Evolutionary conservation across 2,329 filamentous ascomycete species (phyloP).

Genomic region (Colletotrichum brevisporum): DNA sequence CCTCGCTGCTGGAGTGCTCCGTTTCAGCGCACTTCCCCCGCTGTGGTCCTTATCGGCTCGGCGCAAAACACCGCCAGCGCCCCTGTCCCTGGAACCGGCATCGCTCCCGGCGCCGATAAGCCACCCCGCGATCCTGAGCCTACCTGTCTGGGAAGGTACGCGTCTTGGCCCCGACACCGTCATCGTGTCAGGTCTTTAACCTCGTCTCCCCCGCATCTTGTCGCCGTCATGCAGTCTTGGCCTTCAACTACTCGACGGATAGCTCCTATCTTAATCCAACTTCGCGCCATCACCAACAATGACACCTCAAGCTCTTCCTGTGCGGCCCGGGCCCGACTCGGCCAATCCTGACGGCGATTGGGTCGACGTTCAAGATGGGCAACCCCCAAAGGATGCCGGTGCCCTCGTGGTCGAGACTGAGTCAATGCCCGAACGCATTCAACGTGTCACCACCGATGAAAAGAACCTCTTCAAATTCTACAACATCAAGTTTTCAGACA

Average conservation of each 20-base stretch:
- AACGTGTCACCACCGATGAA: slow-evolving; percentile 60
- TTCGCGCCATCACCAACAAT: not conserved
- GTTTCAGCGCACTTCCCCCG: slow-evolving; percentile 17
- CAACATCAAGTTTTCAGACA: slow-evolving; percentile 60
- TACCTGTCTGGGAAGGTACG: too few relatives aligned
- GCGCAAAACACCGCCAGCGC: not conserved
- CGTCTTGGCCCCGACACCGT: not conserved
- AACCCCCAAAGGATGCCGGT: not conserved
- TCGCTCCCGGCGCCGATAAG: slow-evolving; percentile 33
- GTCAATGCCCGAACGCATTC: slow-evolving; percentile 57
- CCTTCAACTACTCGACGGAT: too few relatives aligned
- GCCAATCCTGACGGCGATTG: slow-evolving; percentile 15
- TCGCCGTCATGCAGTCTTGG: not conserved
- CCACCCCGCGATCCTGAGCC: slow-evolving; percentile 15
- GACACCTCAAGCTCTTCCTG: slow-evolving; percentile 1
- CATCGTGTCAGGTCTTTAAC: slow-evolving; percentile 24
- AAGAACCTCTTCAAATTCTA: slow-evolving; percentile 64
- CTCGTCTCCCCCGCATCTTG: slow-evolving; percentile 23
- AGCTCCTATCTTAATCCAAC: not conserved
- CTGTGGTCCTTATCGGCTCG: slow-evolving; percentile 26
- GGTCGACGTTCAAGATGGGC: slow-evolving; percentile 15
- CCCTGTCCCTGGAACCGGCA: slow-evolving; percentile 20
- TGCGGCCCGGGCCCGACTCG: slow-evolving; percentile 3
- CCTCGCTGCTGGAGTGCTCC: not conserved
- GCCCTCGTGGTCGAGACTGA: slow-evolving; percentile 39